phyloP scores from a whole-genome alignment of 2,329 filamentous ascomycete species.

The Alternaria conjuncta region DNA sequence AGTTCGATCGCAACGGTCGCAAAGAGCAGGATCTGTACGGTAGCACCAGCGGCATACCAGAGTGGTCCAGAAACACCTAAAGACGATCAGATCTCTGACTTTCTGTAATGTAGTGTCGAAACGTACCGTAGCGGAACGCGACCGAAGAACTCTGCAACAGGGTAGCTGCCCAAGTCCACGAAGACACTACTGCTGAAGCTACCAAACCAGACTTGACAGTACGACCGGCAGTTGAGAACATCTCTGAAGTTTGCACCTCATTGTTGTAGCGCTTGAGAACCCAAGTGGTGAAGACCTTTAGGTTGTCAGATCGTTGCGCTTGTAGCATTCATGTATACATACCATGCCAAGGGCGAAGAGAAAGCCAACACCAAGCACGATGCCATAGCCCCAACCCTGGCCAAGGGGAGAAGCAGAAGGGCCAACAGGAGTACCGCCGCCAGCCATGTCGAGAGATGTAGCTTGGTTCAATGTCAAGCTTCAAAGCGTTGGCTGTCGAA shows the following conservation, averaged over 20 bases:
- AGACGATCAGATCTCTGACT: not conserved
- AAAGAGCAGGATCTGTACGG: slow-evolving; percentile 41
- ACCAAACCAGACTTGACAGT: slow-evolving; percentile 43
- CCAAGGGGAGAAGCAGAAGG: slow-evolving; percentile 34
- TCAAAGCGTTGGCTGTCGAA: not conserved
- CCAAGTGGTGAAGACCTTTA: slow-evolving; percentile 37
- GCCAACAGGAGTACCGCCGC: slow-evolving; percentile 32
- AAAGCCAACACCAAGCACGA: slow-evolving; percentile 41
- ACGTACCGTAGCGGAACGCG: slow-evolving; percentile 42
- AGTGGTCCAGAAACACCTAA: slow-evolving; percentile 40
- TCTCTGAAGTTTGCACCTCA: slow-evolving; percentile 40
- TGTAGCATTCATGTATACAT: not conserved
- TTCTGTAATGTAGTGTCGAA: fast-evolving
- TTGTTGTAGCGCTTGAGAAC: slow-evolving; percentile 40
- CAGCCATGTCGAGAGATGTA: slow-evolving; percentile 26
- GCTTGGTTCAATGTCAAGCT: slow-evolving; percentile 9
- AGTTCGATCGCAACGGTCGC: slow-evolving; percentile 41
- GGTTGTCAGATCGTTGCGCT: not conserved
- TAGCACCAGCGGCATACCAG: slow-evolving; percentile 44
- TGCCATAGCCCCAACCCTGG: slow-evolving; percentile 43
- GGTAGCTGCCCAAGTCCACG: slow-evolving; percentile 42
- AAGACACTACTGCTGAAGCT: slow-evolving; percentile 38
- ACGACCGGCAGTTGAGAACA: slow-evolving; percentile 41
- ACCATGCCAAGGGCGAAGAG: slow-evolving; percentile 41
- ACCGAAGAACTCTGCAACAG: slow-evolving; percentile 39